These are phyloP conservation scores for Verticillium longisporum DNA, from an alignment of 2,329 filamentous ascomycete species.

Conservation along the genomic window DNA sequence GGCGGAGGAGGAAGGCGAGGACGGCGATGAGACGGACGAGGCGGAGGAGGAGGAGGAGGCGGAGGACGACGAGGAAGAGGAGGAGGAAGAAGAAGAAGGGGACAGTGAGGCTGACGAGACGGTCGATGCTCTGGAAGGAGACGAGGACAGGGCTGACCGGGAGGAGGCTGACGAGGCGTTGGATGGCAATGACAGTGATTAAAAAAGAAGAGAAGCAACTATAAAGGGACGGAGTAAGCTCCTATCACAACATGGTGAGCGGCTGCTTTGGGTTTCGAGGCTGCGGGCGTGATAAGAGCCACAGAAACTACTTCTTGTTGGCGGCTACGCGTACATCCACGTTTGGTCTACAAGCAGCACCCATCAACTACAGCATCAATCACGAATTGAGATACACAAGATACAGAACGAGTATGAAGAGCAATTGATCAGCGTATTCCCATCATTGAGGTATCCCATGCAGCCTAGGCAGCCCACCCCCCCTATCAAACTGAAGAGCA, in stretches of 20 bases:
- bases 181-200: slow-evolving; percentile 56
- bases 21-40: slow-evolving; percentile 29
- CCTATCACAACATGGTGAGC: too few species aligned
- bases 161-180: slow-evolving; percentile 54
- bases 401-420: neutral
- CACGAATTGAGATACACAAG: neutral
- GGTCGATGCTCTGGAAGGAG: slow-evolving; percentile 45
- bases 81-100: slow-evolving; percentile 42
- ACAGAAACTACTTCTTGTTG: too few species aligned
- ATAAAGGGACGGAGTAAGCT: too few species aligned
- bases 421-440: neutral
- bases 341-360: too few species aligned
- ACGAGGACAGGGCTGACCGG: slow-evolving; percentile 37
- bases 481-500: slow-evolving; percentile 2
- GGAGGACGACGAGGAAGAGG: slow-evolving; percentile 34
- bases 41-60: slow-evolving; percentile 36
- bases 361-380: neutral
- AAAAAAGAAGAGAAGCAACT: slow-evolving; percentile 7
- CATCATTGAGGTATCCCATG: slow-evolving; percentile 8
- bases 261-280: too few species aligned
- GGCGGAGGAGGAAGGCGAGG: too few species aligned
- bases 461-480: neutral
- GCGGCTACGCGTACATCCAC: too few species aligned
- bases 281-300: too few species aligned
- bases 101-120: slow-evolving; percentile 48